Base-by-base conservation (phyloP, 345 rosid genomes). In the Leavenworthia alabamica region DNA sequence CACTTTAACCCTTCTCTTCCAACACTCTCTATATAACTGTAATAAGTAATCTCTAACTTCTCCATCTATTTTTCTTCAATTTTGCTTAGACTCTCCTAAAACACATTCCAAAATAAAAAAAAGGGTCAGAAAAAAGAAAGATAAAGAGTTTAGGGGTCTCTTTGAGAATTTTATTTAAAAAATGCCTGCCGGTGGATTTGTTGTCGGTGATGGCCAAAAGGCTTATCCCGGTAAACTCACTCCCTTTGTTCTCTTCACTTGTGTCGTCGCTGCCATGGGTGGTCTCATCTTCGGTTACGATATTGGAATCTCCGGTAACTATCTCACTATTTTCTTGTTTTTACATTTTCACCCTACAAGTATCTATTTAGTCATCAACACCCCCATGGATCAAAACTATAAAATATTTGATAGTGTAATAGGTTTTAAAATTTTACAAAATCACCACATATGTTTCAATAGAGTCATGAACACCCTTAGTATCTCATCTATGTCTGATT, bases 271-370 rank as follows among this genome's bases (percentile, higher is more conserved):
- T n/a, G 92, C 87, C 81, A 92, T 89, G 98, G 98, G 98, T 2
- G 98, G 98, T 65, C 81, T 92, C 71, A 92, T 92, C 75, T 92
- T 92, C 39, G 98, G 98, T 10, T 91, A 91, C 52, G 98, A 91
- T 73, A 86, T 91, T 17, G 98, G 98, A 10, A 92, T 91, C 61
- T 91, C 98, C 6, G 96, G 98, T 88, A 67, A 74, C 16, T n/a
- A n/a, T n/a, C n/a, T n/a, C n/a, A n/a, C n/a, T n/a, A n/a, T n/a
- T n/a, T n/a, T n/a, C n/a, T n/a, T n/a, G n/a, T n/a, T n/a, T n/a
- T n/a, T 64, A 41, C 53, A 61, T 29, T 44, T 67, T 6, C 13
- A 61, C 47, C 57, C 31, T 13, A 2, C 1, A 39, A 45, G 16
- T 52, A 8, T 53, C 17, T 6, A 35, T 44, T 0, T 0, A 28